Base-by-base conservation (phyloP, 345 rosid species). In the Rhodamnia rubescens region DNA sequence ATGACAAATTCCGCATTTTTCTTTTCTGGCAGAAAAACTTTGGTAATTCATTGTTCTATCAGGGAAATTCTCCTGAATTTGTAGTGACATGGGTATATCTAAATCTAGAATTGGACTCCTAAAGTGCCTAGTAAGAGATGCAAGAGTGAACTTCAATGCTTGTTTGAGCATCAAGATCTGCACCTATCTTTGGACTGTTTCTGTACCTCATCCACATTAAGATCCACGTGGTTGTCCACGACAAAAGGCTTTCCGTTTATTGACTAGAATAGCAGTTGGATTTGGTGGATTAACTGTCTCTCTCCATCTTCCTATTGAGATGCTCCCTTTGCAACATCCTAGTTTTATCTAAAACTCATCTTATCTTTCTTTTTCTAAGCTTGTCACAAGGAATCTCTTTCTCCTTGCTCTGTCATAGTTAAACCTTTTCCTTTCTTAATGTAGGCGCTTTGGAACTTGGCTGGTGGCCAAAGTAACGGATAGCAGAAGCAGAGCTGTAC, bases 401-500 rank as follows among this genome's bases (percentile, higher is more conserved):
- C 40, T 55, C 52, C 0, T 0, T 44, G 13, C 29, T 42, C 64
- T 53, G 59, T 85, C 22, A 40, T 84, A 61, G 10, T 16, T 49
- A 15, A 59, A 59, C 82, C 42, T 47, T 36, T 57, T 74, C 51
- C 26, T 80, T 55, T 51, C 20, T 29, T 83, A 11, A 32, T 74
- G 53, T 86, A 91, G 94, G 89, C 91, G 91, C 82, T 93, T 94
- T 83, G 95, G 94, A 55, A 90, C 93, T 81, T 92, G 96, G 96
- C 87, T 87, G 47, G 94, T 92, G 87, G 93, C 92, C 85, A 92
- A 89, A 86, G 82, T 90, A 81, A 86, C 87, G 26, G 88, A 74
- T 83, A 88, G 82, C 27, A 75, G 83, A 88, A 87, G 83, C 85
- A 87, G 88, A 75, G 82, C 85, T 81, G 21, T 86, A 14, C 24